Evolutionary conservation across 2,329 filamentous ascomycete species (phyloP).

Genomic region (Beauveria sp.): DNA sequence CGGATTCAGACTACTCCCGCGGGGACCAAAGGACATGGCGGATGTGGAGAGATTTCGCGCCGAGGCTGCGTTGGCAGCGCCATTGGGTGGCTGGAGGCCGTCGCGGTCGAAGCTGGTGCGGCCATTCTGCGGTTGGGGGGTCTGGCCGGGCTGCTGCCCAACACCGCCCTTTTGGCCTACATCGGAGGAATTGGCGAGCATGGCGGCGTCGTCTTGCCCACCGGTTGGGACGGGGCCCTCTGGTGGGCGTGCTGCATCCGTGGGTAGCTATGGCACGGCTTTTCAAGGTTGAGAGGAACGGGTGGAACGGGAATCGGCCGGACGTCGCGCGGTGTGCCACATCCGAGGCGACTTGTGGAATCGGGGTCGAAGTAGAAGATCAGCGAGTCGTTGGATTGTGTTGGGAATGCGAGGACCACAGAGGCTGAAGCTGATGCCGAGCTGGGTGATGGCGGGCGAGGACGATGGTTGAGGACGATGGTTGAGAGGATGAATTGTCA

Average conservation of each 20-base stretch:
- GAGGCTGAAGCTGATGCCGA: background rate
- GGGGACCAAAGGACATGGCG: conserved; percentile 55
- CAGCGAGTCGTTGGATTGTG: background rate
- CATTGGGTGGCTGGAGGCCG: conserved; percentile 44
- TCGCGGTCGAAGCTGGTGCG: conserved; percentile 49
- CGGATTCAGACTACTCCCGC: conserved; percentile 63
- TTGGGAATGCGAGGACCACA: background rate
- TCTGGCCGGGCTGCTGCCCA: conserved; percentile 25
- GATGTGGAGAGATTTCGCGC: conserved; percentile 44
- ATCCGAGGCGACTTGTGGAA: background rate
- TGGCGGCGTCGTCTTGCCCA: conserved; percentile 27
- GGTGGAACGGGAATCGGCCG: conserved; percentile 12
- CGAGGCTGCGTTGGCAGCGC: conserved; percentile 20
- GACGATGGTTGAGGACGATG: background rate
- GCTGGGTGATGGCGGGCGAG: background rate
- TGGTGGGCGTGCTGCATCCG: conserved; percentile 29
- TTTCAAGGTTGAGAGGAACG: conserved; percentile 11
- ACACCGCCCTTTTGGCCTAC: conserved; percentile 12
- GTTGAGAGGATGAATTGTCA: background rate
- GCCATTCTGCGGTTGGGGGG: conserved; percentile 25
- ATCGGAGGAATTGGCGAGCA: conserved; percentile 26
- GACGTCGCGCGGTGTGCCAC: conserved; percentile 7
- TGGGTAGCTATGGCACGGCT: conserved; percentile 13
- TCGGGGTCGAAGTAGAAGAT: background rate
- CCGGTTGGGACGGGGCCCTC: conserved; percentile 32